Conservation (phyloP, 192 early-diverging fungal species). For the Mortierella claussenii region DNA sequence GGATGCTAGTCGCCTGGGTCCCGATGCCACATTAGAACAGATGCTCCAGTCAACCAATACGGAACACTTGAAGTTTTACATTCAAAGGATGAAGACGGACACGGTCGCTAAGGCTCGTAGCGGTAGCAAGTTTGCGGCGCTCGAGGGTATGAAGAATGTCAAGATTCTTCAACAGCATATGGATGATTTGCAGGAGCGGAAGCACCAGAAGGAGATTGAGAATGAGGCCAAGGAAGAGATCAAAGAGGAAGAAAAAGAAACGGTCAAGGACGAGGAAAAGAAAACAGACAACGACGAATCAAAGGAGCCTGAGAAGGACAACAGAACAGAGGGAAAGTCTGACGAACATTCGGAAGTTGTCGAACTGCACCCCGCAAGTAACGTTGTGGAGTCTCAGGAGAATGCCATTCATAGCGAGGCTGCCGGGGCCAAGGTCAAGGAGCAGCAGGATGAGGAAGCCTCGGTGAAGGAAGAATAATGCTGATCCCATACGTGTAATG, state of each 20-base stretch:
- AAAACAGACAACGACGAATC: too few species aligned
- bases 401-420: too few species aligned
- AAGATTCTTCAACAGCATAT: slow-evolving; percentile 36
- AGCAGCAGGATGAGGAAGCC: not conserved
- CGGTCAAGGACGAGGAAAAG: not conserved
- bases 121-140: slow-evolving; percentile 43
- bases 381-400: too few species aligned
- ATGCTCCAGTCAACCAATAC: slow-evolving; percentile 30
- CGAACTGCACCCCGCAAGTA: too few species aligned
- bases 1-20: slow-evolving; percentile 22
- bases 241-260: not conserved
- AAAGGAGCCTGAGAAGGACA: too few species aligned
- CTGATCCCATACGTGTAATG: too few species aligned
- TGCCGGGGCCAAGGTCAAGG: not conserved
- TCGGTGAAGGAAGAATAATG: not conserved
- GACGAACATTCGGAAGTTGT: too few species aligned
- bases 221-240: slow-evolving; percentile 9
- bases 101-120: slow-evolving; percentile 47
- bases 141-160: slow-evolving; percentile 52
- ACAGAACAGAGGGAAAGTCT: too few species aligned
- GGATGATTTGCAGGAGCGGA: slow-evolving; percentile 8
- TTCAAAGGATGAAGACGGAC: slow-evolving; percentile 51
- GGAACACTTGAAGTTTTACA: slow-evolving; percentile 40
- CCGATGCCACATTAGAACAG: slow-evolving; percentile 30
- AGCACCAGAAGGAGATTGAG: slow-evolving; percentile 6